A percentile compares a stretch with the other conserved stretches of the same genome.
phyloP scores from a whole-genome alignment of 805 yeast genomes.

The Kazachstania africana region DNA sequence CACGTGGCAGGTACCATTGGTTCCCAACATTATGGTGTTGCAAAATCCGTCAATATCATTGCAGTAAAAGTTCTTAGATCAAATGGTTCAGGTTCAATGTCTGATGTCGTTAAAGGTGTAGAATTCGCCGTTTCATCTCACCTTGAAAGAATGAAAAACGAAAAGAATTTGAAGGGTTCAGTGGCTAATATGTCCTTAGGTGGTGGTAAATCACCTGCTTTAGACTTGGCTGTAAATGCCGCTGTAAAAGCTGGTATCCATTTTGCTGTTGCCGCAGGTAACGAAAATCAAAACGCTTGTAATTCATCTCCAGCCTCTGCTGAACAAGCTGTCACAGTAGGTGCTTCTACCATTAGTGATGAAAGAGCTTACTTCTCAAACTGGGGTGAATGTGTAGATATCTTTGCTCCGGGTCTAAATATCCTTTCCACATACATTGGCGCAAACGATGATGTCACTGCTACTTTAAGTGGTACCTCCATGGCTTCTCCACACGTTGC shows the following conservation, averaged over 20 bases:
- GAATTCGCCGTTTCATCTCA: slow-evolving; percentile 74
- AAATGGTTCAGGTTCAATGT: slow-evolving; percentile 74
- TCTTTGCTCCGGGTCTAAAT: slow-evolving; percentile 93
- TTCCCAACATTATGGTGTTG: slow-evolving; percentile 69
- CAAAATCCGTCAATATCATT: slow-evolving; percentile 66
- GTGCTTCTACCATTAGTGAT: slow-evolving; percentile 85
- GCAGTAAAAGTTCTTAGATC: slow-evolving; percentile 78
- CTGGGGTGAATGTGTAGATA: slow-evolving; percentile 91
- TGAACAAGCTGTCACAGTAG: slow-evolving; percentile 77
- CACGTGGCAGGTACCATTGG: slow-evolving; percentile 96
- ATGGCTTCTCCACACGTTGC: slow-evolving; percentile 98
- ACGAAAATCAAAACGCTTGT: slow-evolving; percentile 89
- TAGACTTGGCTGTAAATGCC: slow-evolving; percentile 80
- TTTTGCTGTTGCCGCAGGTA: slow-evolving; percentile 95
- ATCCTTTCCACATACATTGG: slow-evolving; percentile 78
- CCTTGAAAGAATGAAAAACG: slow-evolving; percentile 34
- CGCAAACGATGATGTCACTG: slow-evolving; percentile 53
- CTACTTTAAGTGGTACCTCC: slow-evolving; percentile 86
- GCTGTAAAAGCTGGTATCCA: slow-evolving; percentile 82
- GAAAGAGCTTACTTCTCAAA: slow-evolving; percentile 91
- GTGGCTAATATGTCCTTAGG: slow-evolving; percentile 91
- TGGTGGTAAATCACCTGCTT: slow-evolving; percentile 82
- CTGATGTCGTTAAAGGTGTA: slow-evolving; percentile 76
- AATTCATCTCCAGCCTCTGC: slow-evolving; percentile 85
- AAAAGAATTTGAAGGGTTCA: slow-evolving; percentile 69